Conservation (phyloP, 2,329 filamentous ascomycete genomes). For the Metarhizium guizhouense region DNA sequence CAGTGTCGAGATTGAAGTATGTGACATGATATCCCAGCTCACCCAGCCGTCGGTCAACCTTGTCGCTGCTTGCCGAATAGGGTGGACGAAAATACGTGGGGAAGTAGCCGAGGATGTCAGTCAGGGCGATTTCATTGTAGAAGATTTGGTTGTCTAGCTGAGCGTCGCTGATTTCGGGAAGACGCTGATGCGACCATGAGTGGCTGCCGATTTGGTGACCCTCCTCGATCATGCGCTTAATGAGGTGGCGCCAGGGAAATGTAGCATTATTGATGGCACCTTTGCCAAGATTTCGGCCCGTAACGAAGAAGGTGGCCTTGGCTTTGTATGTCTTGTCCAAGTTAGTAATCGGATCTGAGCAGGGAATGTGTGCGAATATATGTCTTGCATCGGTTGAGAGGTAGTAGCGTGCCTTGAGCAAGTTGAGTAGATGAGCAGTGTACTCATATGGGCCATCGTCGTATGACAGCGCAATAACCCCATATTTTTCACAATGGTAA, state of each 20-base stretch:
- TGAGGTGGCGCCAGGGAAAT: conserved; percentile 24
- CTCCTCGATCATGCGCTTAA: conserved; percentile 37
- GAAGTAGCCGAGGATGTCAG: conserved; percentile 29
- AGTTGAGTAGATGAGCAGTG: conserved; percentile 31
- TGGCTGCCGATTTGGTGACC: conserved; percentile 54
- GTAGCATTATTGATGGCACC: conserved; percentile 31
- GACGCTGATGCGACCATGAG: conserved; percentile 36
- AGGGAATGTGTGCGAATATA: background rate
- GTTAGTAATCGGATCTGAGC: background rate
- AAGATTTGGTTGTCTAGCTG: conserved; percentile 31
- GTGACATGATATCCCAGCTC: conserved; percentile 47
- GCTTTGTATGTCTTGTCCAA: conserved; percentile 20
- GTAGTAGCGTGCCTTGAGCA: conserved; percentile 16
- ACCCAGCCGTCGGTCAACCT: conserved; percentile 28
- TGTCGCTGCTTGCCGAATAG: conserved; percentile 34
- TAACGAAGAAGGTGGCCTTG: conserved; percentile 31
- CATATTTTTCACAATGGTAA: conserved; percentile 23
- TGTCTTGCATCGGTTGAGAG: too few species aligned
- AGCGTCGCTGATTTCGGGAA: conserved; percentile 24
- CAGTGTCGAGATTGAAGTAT: conserved; percentile 53
- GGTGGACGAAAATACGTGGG: conserved; percentile 37
- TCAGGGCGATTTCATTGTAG: conserved; percentile 33
- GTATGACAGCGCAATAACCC: conserved; percentile 33
- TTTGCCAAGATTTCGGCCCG: conserved; percentile 28
- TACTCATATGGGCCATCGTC: conserved; percentile 37